Percentiles rank a stretch among this genome's conserved stretches.
phyloP scores from a whole-genome alignment of 2,329 filamentous ascomycete species.

The Trichophyton schoenleinii region DNA sequence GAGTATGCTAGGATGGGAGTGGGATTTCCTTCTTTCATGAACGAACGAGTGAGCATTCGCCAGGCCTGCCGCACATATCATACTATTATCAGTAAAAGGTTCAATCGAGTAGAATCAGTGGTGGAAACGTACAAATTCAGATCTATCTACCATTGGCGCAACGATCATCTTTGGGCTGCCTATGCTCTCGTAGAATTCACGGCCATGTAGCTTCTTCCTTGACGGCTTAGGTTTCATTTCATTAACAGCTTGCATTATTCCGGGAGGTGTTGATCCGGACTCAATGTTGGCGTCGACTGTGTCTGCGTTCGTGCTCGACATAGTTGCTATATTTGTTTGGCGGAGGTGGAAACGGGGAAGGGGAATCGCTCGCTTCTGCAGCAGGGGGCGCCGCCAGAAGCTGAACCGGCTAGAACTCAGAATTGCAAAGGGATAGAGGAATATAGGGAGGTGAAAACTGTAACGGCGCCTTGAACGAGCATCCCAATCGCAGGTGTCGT shows the following conservation, averaged over 20 bases:
- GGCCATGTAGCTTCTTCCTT: constrained; percentile 56
- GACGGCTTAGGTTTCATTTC: not conserved
- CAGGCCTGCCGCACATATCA: constrained; percentile 56
- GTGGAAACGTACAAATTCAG: constrained; percentile 65
- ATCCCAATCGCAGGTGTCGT: not conserved
- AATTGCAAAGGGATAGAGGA: not conserved
- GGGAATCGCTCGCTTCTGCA: not conserved
- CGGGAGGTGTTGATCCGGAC: not conserved
- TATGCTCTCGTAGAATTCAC: constrained; percentile 89
- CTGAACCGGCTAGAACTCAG: not conserved
- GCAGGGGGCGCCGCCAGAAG: not conserved
- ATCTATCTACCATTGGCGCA: constrained; percentile 97
- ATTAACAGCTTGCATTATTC: not conserved
- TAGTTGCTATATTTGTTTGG: not conserved
- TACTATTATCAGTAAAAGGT: not conserved
- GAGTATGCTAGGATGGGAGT: constrained; percentile 70
- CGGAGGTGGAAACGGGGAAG: not conserved
- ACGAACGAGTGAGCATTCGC: constrained; percentile 91
- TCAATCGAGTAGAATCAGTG: constrained; percentile 7
- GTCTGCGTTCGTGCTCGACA: not conserved
- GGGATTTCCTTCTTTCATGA: constrained; percentile 56
- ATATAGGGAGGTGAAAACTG: no score
- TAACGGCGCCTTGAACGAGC: no score
- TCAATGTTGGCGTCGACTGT: no score
- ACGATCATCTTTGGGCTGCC: constrained; percentile 83